Evolutionary conservation across 2,329 filamentous ascomycete genomes (phyloP), one percentile per base, ranked within the genome.

Genomic region (Botrytis porri): DNA sequence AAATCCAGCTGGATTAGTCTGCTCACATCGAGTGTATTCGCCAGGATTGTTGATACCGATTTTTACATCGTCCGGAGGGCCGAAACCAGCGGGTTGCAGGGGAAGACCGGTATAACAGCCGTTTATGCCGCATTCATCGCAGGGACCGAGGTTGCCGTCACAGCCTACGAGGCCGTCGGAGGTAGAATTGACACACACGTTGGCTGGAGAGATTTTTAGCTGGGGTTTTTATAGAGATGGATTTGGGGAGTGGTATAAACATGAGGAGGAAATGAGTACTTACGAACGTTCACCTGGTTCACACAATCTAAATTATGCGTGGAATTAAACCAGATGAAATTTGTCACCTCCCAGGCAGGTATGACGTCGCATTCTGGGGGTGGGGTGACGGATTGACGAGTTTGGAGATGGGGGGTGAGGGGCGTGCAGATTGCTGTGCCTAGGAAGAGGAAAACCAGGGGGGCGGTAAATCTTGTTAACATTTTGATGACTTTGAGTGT

Each of bases 331-430:
- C 64, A 67, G 64, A 7, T 4, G 4, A 67, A 54, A 22, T 14
- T 22, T 1, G 64, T 67, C 14, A 67, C 45, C 51, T 67, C 64
- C 64, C 64, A 67, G 2, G 64, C 54, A 10, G 64, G 64, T 7
- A 67, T 67, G 5, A 67, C 64, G 35, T 67, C 64, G 45, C 64
- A 67, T 54, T 67, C 64, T 54, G 64, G 35, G 5, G 45, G 64
- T 22, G 64, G 64, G 4, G 35, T 67, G 45, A 54, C 35, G 16
- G 64, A 9, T 67, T 67, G 64, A 3, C 22, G 22, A 0, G 45
- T 5, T 22, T 29, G 25, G 25, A 29, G 64, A 35, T 39, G 45
- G 4, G 45, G 25, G 25, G 18, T 39, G 35, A 54, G 45, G 16
- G 64, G 45, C 9, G 35, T 39, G 35, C 35, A 39, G 7, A 48